These are phyloP conservation scores for Goniomonas avonlea DNA, from an alignment of 78 protist species.

Conservation along the genomic window DNA sequence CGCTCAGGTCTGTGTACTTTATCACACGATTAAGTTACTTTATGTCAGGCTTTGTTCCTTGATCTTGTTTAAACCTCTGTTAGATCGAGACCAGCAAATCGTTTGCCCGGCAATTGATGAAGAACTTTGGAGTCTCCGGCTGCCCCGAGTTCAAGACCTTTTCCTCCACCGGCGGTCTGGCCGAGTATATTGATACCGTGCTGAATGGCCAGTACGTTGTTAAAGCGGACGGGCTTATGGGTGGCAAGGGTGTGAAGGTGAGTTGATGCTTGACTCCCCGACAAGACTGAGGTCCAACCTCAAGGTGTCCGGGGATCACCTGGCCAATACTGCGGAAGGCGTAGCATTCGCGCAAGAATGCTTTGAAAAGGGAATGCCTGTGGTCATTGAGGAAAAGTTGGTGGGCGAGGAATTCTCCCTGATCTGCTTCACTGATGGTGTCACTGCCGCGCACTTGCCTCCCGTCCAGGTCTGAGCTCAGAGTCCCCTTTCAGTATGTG, in stretches of 20 bases:
- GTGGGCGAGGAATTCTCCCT: slow-evolving; percentile 24
- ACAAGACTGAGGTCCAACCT: too few relatives aligned
- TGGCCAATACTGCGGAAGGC: background rate
- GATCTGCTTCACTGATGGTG: slow-evolving; percentile 19
- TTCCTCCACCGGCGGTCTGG: background rate
- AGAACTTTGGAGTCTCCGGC: background rate
- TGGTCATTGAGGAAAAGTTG: slow-evolving; percentile 13
- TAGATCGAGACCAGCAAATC: background rate
- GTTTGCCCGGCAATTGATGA: background rate
- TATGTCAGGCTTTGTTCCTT: background rate
- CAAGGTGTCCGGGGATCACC: background rate
- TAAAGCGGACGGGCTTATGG: background rate
- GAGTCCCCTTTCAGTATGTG: too few relatives aligned
- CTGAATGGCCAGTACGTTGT: background rate
- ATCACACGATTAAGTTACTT: background rate
- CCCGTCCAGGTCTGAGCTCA: background rate
- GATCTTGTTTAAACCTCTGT: background rate
- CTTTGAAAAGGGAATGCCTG: background rate
- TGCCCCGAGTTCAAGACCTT: background rate
- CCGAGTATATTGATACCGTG: background rate
- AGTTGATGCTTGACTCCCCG: too few relatives aligned
- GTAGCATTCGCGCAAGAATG: background rate
- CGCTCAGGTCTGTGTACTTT: background rate
- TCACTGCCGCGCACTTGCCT: slow-evolving; percentile 14
- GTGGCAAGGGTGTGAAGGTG: slow-evolving; percentile 4